phyloP scores from a whole-genome alignment of 1,284 basidiomycete genomes.

The Trichosporon faecale region DNA sequence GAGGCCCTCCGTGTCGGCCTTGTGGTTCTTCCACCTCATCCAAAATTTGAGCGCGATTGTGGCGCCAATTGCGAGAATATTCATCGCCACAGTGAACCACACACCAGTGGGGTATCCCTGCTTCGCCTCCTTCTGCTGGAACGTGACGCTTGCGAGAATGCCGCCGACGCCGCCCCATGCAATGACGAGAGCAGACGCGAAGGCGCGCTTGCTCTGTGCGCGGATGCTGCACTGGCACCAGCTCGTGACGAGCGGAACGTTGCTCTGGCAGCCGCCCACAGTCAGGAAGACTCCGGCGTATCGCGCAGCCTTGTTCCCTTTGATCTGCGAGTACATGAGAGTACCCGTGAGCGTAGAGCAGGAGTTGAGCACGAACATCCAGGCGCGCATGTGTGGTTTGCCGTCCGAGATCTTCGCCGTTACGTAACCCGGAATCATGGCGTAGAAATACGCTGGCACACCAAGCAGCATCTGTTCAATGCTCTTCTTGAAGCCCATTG shows the following conservation, averaged over 20 bases:
- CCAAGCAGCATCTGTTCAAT: conserved; percentile 45
- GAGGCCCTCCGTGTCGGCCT: conserved; percentile 16
- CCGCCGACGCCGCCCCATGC: conserved; percentile 54
- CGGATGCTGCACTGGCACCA: conserved; percentile 53
- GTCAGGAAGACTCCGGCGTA: conserved; percentile 53
- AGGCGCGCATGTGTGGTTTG: conserved; percentile 17
- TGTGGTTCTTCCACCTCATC: conserved; percentile 16
- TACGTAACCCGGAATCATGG: conserved; percentile 44
- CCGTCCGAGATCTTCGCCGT: conserved; percentile 48
- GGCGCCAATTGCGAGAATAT: conserved; percentile 8
- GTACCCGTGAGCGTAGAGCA: conserved; percentile 10
- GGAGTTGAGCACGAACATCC: conserved; percentile 15
- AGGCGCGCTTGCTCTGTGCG: conserved; percentile 49
- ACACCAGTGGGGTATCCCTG: conserved; percentile 21
- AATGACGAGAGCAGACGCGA: conserved; percentile 50
- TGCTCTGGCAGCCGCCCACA: conserved; percentile 44
- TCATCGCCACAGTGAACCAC: conserved; percentile 23
- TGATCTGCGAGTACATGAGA: conserved; percentile 18
- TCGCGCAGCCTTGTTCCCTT: conserved; percentile 36
- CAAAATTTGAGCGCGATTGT: conserved; percentile 13
- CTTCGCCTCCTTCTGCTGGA: conserved; percentile 20
- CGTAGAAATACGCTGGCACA: conserved; percentile 49
- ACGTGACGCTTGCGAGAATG: conserved; percentile 33
- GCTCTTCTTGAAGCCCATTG: conserved; percentile 21
- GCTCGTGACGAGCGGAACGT: conserved; percentile 41